These are phyloP conservation scores for Skeletonema potamos DNA, from an alignment of 108 stramenopile genomes.

Conservation along the genomic window DNA sequence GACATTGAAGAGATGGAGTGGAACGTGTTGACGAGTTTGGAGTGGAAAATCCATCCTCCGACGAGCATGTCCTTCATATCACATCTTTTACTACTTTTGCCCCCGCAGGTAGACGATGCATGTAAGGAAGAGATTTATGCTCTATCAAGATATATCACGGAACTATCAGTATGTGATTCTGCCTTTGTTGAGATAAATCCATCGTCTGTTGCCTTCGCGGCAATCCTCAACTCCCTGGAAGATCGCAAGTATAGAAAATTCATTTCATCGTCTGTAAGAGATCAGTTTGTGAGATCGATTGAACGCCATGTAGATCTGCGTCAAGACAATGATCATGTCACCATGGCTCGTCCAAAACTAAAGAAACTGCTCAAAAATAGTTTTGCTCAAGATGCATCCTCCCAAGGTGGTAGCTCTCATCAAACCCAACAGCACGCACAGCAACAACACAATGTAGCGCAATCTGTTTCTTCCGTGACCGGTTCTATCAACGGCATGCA, in stretches of 20 bases:
- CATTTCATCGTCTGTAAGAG: conserved; percentile 12
- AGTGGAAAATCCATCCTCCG: conserved; percentile 77
- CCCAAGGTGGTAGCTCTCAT: not conserved
- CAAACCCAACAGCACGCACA: conserved; percentile 5
- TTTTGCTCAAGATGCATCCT: conserved; percentile 20
- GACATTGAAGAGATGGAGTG: conserved; percentile 84
- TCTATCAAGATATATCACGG: conserved; percentile 63
- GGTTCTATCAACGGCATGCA: conserved; percentile 2
- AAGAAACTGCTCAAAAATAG: conserved; percentile 26
- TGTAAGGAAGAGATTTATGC: conserved; percentile 68
- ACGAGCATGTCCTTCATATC: conserved; percentile 63
- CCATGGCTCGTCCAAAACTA: conserved; percentile 30
- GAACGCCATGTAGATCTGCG: conserved; percentile 24
- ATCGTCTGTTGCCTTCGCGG: conserved; percentile 66
- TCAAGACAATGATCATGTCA: conserved; percentile 28
- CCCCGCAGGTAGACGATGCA: conserved; percentile 45
- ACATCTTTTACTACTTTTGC: conserved; percentile 57
- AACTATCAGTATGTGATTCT: conserved; percentile 69
- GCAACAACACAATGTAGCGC: not conserved
- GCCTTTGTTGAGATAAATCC: conserved; percentile 56
- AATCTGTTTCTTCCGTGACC: not conserved
- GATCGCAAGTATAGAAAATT: conserved; percentile 27
- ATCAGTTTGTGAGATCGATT: conserved; percentile 38
- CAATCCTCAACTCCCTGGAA: conserved; percentile 63
- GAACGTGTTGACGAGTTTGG: conserved; percentile 48